Evolutionary conservation across 1,284 basidiomycete species (phyloP).

Genomic region (Hymenochaete sp.): DNA sequence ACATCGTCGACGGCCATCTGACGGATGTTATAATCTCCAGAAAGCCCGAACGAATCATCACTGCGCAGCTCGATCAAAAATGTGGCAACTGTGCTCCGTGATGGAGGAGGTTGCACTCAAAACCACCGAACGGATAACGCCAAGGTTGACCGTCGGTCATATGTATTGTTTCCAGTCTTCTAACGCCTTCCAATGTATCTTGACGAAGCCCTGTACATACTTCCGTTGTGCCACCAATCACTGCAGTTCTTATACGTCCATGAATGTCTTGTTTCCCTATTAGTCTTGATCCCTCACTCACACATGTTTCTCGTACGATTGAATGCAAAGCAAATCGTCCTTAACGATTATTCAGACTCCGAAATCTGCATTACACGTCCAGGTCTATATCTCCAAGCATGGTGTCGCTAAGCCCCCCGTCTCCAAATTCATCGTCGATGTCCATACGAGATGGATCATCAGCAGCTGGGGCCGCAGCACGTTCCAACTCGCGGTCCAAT

Average conservation of each 20-base stretch:
- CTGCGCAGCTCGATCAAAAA: slow-evolving; percentile 13
- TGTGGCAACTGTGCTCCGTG: slow-evolving; percentile 13
- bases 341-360: neutral
- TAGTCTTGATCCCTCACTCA: no score
- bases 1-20: neutral
- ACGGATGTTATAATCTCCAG: neutral
- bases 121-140: no score
- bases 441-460: slow-evolving; percentile 23
- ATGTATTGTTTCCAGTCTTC: no score
- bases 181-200: no score
- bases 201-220: no score
- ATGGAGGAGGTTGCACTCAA: no score
- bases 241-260: no score
- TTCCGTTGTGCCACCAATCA: no score
- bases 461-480: slow-evolving; percentile 23
- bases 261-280: no score
- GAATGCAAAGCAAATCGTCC: slow-evolving; percentile 1
- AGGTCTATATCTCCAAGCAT: slow-evolving; percentile 55
- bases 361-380: slow-evolving; percentile 25
- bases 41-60: slow-evolving; percentile 14
- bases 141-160: no score
- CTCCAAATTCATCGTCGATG: slow-evolving; percentile 51
- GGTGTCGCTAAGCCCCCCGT: slow-evolving; percentile 64
- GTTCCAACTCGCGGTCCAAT: slow-evolving; percentile 40
- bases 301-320: no score